These are phyloP conservation scores for Colletotrichum musae DNA, from an alignment of 2,329 filamentous ascomycete genomes.

Conservation along the genomic window DNA sequence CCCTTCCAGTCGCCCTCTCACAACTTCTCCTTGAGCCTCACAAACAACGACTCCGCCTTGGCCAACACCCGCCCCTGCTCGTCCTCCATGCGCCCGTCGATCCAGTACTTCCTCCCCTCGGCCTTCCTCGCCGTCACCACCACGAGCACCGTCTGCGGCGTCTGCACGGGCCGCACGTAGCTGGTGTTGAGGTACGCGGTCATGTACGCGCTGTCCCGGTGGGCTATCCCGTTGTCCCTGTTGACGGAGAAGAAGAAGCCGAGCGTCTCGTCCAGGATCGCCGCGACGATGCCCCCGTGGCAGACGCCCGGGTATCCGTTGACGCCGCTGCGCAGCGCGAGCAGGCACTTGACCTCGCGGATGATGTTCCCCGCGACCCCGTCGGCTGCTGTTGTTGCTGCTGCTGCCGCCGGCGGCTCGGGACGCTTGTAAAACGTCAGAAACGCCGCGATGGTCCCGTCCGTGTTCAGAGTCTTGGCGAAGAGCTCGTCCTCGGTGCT, in stretches of 20 bases:
- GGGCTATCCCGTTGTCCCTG: conserved; percentile 47
- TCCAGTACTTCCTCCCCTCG: conserved; percentile 53
- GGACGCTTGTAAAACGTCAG: conserved; percentile 51
- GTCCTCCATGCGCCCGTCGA: conserved; percentile 51
- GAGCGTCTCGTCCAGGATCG: conserved; percentile 56
- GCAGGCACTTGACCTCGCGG: conserved; percentile 49
- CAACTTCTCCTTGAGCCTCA: conserved; percentile 36
- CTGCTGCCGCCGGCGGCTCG: not conserved
- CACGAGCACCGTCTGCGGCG: conserved; percentile 50
- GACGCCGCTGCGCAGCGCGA: conserved; percentile 52
- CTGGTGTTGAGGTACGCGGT: conserved; percentile 54
- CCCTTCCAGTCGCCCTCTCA: conserved; percentile 6
- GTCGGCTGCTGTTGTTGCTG: not conserved
- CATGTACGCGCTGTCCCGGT: conserved; percentile 47
- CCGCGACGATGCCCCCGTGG: conserved; percentile 55
- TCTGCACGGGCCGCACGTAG: conserved; percentile 51
- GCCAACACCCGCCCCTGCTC: conserved; percentile 50
- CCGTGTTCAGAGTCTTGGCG: conserved; percentile 49
- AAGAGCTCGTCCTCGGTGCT: conserved; percentile 51
- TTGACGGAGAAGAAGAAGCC: conserved; percentile 55
- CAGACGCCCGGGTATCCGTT: conserved; percentile 51
- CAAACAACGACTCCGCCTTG: conserved; percentile 43
- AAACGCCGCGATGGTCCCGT: conserved; percentile 50
- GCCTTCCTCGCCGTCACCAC: conserved; percentile 50
- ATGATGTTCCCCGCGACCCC: conserved; percentile 41